Percentiles rank a stretch among this genome's conserved stretches.
Evolutionary conservation across 768 basidiomycete species (phyloP).

Genomic region (Sutorius australiensis): DNA sequence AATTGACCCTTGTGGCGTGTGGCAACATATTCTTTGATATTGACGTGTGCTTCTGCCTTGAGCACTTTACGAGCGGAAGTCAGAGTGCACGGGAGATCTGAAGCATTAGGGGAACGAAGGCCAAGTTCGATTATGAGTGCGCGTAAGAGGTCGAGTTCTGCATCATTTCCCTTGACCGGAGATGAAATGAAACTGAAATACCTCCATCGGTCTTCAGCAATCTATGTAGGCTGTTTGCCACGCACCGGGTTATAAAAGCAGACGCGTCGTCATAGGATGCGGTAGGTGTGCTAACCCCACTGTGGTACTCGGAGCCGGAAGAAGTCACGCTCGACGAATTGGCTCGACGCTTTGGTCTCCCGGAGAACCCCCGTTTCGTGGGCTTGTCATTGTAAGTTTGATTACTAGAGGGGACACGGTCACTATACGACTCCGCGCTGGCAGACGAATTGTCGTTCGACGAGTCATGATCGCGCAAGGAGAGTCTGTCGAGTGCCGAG

Average conservation of each 20-base stretch:
- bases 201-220: background rate
- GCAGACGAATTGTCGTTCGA: background rate
- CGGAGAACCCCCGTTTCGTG: background rate
- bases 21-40: conserved; percentile 69
- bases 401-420: background rate
- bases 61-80: conserved; percentile 65
- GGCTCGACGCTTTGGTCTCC: conserved; percentile 1
- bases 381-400: background rate
- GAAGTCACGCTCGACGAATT: conserved; percentile 3
- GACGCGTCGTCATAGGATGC: conserved; percentile 26
- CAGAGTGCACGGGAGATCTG: conserved; percentile 53
- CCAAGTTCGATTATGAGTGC: conserved; percentile 78
- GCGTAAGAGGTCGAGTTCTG: conserved; percentile 60
- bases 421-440: conserved; percentile 9
- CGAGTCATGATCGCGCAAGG: conserved; percentile 11
- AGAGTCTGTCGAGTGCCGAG: conserved; percentile 16
- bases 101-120: conserved; percentile 40
- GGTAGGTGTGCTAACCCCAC: conserved; percentile 10
- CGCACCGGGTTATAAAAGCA: conserved; percentile 28
- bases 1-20: conserved; percentile 59
- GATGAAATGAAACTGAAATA: conserved; percentile 22
- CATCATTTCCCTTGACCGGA: conserved; percentile 10
- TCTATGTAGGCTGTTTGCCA: background rate
- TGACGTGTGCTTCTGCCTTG: conserved; percentile 64
- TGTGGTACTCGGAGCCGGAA: conserved; percentile 5